Conservation (phyloP, 805 yeast species). For the Starmera caribaea region DNA sequence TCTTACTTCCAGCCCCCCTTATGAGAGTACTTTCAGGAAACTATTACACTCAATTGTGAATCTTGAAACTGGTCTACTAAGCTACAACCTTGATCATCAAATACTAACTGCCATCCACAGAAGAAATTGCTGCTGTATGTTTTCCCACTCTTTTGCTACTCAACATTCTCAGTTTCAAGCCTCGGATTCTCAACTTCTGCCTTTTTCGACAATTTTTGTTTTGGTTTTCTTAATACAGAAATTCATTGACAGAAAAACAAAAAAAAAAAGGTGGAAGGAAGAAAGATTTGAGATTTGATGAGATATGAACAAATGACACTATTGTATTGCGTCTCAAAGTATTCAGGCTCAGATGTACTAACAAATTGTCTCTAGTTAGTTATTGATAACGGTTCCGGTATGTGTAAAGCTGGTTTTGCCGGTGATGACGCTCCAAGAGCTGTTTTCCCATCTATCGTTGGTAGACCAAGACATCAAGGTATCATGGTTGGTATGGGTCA, state of each 20-base stretch:
- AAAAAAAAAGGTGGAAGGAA: no score
- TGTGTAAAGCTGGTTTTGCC: conserved; percentile 99
- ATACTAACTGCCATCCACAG: conserved; percentile 16
- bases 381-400: conserved; percentile 99
- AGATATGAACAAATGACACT: no score
- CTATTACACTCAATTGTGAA: not conserved
- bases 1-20: no score
- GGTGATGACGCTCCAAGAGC: conserved; percentile 99
- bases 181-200: no score
- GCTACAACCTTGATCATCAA: not conserved
- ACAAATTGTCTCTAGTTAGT: conserved; percentile 31
- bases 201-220: no score
- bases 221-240: no score
- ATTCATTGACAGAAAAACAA: no score
- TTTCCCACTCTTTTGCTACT: no score
- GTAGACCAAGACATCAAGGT: conserved; percentile 99
- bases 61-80: not conserved
- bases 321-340: no score
- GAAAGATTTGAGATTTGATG: no score
- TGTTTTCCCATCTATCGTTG: conserved; percentile 99
- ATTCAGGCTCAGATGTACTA: not conserved
- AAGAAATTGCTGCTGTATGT: conserved; percentile 13
- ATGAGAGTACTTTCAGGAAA: no score
- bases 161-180: no score
- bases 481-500: conserved; percentile 99